These are phyloP conservation scores for Emergomyces pasteurianus DNA, from an alignment of 2,329 filamentous ascomycete genomes.

Conservation along the genomic window DNA sequence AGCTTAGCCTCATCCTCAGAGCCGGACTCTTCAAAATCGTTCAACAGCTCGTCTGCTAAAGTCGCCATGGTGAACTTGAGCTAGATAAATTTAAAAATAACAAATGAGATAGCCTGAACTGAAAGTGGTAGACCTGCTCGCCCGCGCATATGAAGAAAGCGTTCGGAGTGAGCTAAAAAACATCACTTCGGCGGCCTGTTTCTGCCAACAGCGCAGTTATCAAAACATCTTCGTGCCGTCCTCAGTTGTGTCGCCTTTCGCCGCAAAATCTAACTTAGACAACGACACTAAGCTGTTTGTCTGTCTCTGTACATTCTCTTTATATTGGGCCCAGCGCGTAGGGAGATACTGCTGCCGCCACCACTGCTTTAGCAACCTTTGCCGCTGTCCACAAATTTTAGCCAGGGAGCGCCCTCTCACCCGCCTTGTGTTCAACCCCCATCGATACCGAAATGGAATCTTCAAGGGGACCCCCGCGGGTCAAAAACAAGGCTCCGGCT, in stretches of 20 bases:
- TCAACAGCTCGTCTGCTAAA: slow-evolving; percentile 80
- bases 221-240: not conserved
- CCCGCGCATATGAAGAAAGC: not conserved
- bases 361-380: not conserved
- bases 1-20: slow-evolving; percentile 59
- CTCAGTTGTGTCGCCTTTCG: not conserved
- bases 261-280: not conserved
- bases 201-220: not conserved
- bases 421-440: not conserved
- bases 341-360: not conserved
- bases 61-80: slow-evolving; percentile 56
- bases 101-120: not conserved
- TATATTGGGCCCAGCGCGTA: not conserved
- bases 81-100: not conserved
- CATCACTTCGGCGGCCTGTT: not conserved
- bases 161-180: not conserved
- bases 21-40: slow-evolving; percentile 78
- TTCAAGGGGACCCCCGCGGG: slow-evolving; percentile 79
- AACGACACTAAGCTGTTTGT: not conserved
- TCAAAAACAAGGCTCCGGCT: slow-evolving; percentile 97
- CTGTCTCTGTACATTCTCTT: not conserved
- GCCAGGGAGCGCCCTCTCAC: not conserved
- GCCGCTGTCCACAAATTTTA: not conserved
- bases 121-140: not conserved
- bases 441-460: slow-evolving; percentile 63